phyloP scores from a whole-genome alignment of 805 yeast species.

The Torulaspora indica region DNA sequence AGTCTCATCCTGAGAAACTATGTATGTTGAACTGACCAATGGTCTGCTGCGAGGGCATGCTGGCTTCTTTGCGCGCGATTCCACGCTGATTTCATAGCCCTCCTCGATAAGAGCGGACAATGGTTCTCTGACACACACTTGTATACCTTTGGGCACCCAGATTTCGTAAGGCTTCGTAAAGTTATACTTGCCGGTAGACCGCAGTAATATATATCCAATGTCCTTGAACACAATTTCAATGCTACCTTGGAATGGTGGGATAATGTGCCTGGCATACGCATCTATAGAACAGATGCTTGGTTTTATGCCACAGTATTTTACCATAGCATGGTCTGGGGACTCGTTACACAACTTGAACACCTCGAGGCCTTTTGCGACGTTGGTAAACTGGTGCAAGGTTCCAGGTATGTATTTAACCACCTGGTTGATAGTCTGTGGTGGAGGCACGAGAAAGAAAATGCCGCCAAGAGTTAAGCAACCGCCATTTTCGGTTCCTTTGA shows the following conservation, averaged over 20 bases:
- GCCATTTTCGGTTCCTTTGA: slow-evolving; percentile 38
- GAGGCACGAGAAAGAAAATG: slow-evolving; percentile 52
- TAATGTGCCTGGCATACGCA: slow-evolving; percentile 42
- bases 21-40: slow-evolving; percentile 29
- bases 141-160: slow-evolving; percentile 53
- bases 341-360: slow-evolving; percentile 22
- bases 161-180: slow-evolving; percentile 41
- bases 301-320: slow-evolving; percentile 31
- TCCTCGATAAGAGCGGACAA: slow-evolving; percentile 31
- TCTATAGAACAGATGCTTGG: slow-evolving; percentile 15
- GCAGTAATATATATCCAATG: slow-evolving; percentile 57
- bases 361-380: slow-evolving; percentile 35
- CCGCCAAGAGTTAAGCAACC: slow-evolving; percentile 57
- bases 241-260: slow-evolving; percentile 69
- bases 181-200: slow-evolving; percentile 50
- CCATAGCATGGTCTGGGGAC: slow-evolving; percentile 29
- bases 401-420: slow-evolving; percentile 44
- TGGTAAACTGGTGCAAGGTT: slow-evolving; percentile 34
- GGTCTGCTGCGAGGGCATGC: slow-evolving; percentile 28
- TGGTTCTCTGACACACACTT: slow-evolving; percentile 52
- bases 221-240: slow-evolving; percentile 62
- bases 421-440: slow-evolving; percentile 46
- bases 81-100: slow-evolving; percentile 36
- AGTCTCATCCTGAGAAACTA: slow-evolving; percentile 23
- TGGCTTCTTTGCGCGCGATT: slow-evolving; percentile 30